A percentile compares a stretch with the other conserved stretches of the same genome.
Conservation (phyloP, 345 rosid genomes). For the Hevea brasiliensis region DNA sequence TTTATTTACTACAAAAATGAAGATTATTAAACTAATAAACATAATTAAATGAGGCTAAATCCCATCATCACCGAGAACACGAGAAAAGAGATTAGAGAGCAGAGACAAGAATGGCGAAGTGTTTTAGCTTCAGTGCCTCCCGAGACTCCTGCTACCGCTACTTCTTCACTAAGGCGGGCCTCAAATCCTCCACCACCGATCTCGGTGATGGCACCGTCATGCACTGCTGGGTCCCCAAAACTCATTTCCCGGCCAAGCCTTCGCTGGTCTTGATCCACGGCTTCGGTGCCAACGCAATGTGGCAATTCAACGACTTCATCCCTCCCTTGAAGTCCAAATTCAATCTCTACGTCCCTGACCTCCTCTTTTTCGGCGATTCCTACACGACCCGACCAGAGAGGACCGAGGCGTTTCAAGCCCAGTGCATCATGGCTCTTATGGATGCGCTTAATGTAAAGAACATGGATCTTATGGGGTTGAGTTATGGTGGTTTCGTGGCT, state of each 20-base stretch:
- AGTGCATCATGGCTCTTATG: conserved; percentile 58
- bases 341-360: conserved; percentile 88
- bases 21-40: too few relatives aligned
- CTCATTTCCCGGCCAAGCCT: conserved; percentile 43
- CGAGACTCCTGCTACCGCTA: conserved; percentile 59
- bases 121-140: conserved; percentile 61
- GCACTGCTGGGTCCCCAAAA: conserved; percentile 79
- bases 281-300: conserved; percentile 94
- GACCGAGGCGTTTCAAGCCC: conserved; percentile 69
- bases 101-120: conserved; percentile 40
- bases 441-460: conserved; percentile 42
- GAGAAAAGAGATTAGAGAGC: not conserved
- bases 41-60: too few relatives aligned
- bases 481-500: conserved; percentile 85
- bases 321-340: conserved; percentile 52
- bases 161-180: conserved; percentile 70
- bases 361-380: conserved; percentile 87
- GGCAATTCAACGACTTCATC: conserved; percentile 76
- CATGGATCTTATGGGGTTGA: conserved; percentile 66
- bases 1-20: too few relatives aligned
- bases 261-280: conserved; percentile 77
- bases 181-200: conserved; percentile 67
- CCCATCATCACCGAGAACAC: too few relatives aligned
- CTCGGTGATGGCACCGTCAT: conserved; percentile 80
- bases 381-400: conserved; percentile 70